A percentile compares a stretch with the other conserved stretches of the same genome.
phyloP scores from a whole-genome alignment of 1,139 yeast genomes.

The Yamadazyma atlantica region DNA sequence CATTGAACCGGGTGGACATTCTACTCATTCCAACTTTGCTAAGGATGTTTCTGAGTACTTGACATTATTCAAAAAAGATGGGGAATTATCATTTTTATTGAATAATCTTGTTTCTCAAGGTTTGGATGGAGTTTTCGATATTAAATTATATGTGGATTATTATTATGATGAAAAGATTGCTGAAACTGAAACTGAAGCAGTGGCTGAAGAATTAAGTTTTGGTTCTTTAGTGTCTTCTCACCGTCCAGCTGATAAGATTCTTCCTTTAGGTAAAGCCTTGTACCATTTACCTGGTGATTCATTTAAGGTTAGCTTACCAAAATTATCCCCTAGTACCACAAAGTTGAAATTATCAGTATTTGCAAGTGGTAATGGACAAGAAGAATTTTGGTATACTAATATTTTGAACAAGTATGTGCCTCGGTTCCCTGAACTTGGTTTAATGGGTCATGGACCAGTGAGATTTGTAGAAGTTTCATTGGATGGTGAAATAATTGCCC shows the following conservation, averaged over 20 bases:
- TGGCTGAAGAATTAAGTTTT: background rate
- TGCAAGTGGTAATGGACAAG: slow-evolving; percentile 74
- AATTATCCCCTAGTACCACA: slow-evolving; percentile 49
- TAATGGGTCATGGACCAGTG: slow-evolving; percentile 65
- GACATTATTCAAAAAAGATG: slow-evolving; percentile 46
- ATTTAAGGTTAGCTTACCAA: slow-evolving; percentile 39
- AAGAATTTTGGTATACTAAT: slow-evolving; percentile 82
- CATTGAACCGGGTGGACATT: slow-evolving; percentile 65
- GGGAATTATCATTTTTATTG: slow-evolving; percentile 50
- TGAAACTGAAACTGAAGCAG: background rate
- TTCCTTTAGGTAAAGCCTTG: slow-evolving; percentile 26
- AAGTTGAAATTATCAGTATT: slow-evolving; percentile 58
- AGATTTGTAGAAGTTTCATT: slow-evolving; percentile 54
- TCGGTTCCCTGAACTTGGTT: slow-evolving; percentile 32
- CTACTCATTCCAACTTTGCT: slow-evolving; percentile 45
- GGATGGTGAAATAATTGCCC: slow-evolving; percentile 48
- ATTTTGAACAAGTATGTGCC: slow-evolving; percentile 49
- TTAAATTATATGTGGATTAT: slow-evolving; percentile 52
- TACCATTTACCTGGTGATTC: slow-evolving; percentile 41
- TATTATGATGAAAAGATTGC: slow-evolving; percentile 15
- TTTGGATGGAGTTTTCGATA: slow-evolving; percentile 62
- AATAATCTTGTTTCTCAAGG: slow-evolving; percentile 61
- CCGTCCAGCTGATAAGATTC: slow-evolving; percentile 7
- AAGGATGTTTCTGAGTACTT: slow-evolving; percentile 68
- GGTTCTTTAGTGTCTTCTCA: slow-evolving; percentile 1